Conservation (phyloP, 345 rosid genomes). For the Nasturtium officinale region DNA sequence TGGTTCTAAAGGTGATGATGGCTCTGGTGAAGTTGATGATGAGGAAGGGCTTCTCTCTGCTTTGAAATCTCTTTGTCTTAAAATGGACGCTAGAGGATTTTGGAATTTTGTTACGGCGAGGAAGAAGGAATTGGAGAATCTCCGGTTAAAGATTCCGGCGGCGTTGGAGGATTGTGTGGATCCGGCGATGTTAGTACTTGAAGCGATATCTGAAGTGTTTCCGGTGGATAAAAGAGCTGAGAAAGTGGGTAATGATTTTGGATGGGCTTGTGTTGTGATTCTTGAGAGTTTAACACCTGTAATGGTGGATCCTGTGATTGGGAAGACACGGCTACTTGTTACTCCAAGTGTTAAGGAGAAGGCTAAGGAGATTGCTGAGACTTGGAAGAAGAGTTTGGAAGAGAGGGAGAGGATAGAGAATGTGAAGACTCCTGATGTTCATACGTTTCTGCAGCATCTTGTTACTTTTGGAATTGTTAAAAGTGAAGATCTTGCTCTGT, state of each 20-base stretch:
- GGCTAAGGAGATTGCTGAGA: conserved; percentile 82
- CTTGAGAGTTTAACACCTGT: conserved; percentile 89
- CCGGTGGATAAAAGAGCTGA: conserved; percentile 81
- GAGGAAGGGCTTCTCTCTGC: conserved; percentile 62
- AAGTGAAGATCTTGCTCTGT: conserved; percentile 72
- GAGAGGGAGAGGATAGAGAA: conserved; percentile 92
- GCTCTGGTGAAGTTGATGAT: conserved; percentile 78
- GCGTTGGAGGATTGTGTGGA: conserved; percentile 81
- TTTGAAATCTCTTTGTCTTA: conserved; percentile 60
- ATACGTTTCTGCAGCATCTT: conserved; percentile 93
- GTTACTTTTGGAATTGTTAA: conserved; percentile 91
- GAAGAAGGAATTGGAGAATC: conserved; percentile 73
- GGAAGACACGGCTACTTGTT: conserved; percentile 74
- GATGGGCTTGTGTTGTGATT: conserved; percentile 95
- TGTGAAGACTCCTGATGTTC: conserved; percentile 96
- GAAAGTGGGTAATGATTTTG: conserved; percentile 62
- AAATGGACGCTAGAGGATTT: conserved; percentile 75
- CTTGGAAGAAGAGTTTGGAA: conserved; percentile 89
- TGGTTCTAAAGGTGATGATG: conserved; percentile 39
- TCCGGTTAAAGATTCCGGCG: conserved; percentile 67
- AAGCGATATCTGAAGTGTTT: conserved; percentile 87
- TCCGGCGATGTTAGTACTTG: conserved; percentile 85
- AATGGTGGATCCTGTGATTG: conserved; percentile 86
- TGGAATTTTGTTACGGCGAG: conserved; percentile 73
- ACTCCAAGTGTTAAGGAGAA: conserved; percentile 71